phyloP scores from a whole-genome alignment of 805 yeast species.

The Yamadazyma takamatsuzukensis region DNA sequence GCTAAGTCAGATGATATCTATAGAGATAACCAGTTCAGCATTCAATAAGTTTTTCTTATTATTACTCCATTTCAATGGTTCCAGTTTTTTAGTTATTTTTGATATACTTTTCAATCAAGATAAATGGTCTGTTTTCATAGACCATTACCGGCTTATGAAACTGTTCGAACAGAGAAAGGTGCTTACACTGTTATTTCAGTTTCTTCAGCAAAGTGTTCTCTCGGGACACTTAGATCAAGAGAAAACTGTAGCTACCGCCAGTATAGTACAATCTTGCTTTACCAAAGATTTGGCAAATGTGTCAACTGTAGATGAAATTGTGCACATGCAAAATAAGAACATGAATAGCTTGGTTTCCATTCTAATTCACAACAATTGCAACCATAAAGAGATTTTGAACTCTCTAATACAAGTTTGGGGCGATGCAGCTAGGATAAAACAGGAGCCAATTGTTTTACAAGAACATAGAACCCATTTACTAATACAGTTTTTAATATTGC shows the following conservation, averaged over 20 bases:
- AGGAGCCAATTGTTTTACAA: slow-evolving; percentile 42
- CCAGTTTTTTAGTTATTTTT: slow-evolving; percentile 15
- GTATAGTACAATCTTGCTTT: slow-evolving; percentile 13
- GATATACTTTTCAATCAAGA: slow-evolving; percentile 18
- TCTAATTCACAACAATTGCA: slow-evolving; percentile 1
- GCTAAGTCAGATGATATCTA: slow-evolving; percentile 2
- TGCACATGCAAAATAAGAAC: slow-evolving; percentile 11
- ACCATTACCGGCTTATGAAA: slow-evolving; percentile 17
- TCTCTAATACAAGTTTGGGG: slow-evolving; percentile 15
- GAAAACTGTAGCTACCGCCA: slow-evolving; percentile 3
- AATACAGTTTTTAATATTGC: slow-evolving; percentile 23
- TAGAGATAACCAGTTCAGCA: not conserved
- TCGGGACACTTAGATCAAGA: slow-evolving; percentile 1
- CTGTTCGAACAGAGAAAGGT: slow-evolving; percentile 23
- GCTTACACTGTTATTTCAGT: slow-evolving; percentile 14
- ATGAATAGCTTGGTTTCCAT: slow-evolving; percentile 16
- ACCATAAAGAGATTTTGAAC: slow-evolving; percentile 4
- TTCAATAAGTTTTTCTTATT: slow-evolving; percentile 18
- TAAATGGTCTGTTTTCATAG: slow-evolving; percentile 17
- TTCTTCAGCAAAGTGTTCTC: slow-evolving; percentile 7
- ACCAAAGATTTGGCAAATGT: slow-evolving; percentile 15
- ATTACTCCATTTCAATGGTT: slow-evolving; percentile 17
- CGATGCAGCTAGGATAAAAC: slow-evolving; percentile 29
- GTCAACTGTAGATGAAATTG: slow-evolving; percentile 17
- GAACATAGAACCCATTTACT: slow-evolving; percentile 46